Percentiles rank a stretch among this genome's conserved stretches.
Conservation (phyloP, 164 flowering plant species). For the Berberis thunbergii region DNA sequence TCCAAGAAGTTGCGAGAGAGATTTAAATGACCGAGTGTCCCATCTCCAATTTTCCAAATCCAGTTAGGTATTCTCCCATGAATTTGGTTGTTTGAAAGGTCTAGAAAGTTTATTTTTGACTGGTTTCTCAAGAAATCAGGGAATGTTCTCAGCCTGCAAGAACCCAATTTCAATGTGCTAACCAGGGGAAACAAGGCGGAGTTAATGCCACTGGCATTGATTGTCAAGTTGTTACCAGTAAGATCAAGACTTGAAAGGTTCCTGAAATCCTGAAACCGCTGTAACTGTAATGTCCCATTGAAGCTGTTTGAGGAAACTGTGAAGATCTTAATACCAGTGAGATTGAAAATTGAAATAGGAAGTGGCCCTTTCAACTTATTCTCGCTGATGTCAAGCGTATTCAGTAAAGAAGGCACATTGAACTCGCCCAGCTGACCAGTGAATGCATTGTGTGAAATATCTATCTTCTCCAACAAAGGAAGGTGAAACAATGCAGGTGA, state of each 20-base stretch:
- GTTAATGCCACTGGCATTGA: neutral
- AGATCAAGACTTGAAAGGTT: conserved; percentile 29
- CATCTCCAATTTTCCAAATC: conserved; percentile 22
- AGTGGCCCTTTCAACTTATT: conserved; percentile 29
- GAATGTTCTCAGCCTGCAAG: conserved; percentile 26
- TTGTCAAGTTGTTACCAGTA: conserved; percentile 20
- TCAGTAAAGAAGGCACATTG: conserved; percentile 8
- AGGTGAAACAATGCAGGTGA: conserved; percentile 30
- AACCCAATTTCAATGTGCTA: conserved; percentile 26
- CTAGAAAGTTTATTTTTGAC: conserved; percentile 14
- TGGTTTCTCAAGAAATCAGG: conserved; percentile 31
- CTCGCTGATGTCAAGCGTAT: conserved; percentile 14
- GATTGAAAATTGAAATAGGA: conserved; percentile 20
- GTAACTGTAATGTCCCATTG: conserved; percentile 15
- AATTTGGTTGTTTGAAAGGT: conserved; percentile 42
- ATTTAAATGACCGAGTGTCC: conserved; percentile 17
- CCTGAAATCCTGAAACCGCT: conserved; percentile 7
- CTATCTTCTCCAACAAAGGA: conserved; percentile 20
- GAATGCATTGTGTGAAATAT: conserved; percentile 25
- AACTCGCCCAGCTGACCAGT: conserved; percentile 18
- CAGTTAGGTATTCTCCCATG: conserved; percentile 34
- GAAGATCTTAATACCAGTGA: conserved; percentile 8
- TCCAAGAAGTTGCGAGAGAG: conserved; percentile 2
- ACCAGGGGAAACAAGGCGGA: conserved; percentile 16
- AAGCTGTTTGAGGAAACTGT: conserved; percentile 29